A percentile compares a stretch with the other conserved stretches of the same genome.
These are phyloP conservation scores for Pythium grandisporangium DNA, from an alignment of 352 stramenopile genomes.

Conservation along the genomic window DNA sequence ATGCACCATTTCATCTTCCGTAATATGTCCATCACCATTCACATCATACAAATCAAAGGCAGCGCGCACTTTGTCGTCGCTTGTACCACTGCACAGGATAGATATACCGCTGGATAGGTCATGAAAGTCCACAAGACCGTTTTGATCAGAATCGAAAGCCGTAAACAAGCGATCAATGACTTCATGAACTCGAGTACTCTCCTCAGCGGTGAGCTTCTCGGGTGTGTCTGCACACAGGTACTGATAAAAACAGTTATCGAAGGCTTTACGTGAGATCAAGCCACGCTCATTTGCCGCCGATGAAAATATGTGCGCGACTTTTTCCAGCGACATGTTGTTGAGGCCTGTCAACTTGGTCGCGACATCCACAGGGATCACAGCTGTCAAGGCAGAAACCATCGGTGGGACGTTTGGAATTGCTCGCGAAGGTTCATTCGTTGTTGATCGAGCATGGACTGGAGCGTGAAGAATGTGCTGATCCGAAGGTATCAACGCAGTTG, in stretches of 20 bases:
- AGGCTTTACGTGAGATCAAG: slow-evolving; percentile 51
- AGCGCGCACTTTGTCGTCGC: slow-evolving; percentile 56
- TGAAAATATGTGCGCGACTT: slow-evolving; percentile 48
- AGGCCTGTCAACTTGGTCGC: slow-evolving; percentile 66
- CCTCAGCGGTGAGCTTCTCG: slow-evolving; percentile 20
- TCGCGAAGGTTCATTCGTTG: too few species aligned
- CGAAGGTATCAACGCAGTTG: slow-evolving; percentile 2
- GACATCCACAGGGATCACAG: slow-evolving; percentile 50
- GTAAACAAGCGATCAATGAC: slow-evolving; percentile 70
- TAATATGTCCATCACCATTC: slow-evolving; percentile 79
- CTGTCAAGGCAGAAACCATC: slow-evolving; percentile 1
- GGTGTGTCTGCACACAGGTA: slow-evolving; percentile 37
- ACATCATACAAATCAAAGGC: slow-evolving; percentile 83
- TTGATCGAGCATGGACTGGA: too few species aligned
- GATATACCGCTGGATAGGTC: slow-evolving; percentile 71
- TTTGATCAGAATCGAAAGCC: slow-evolving; percentile 67
- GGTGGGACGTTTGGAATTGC: background rate
- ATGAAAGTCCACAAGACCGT: slow-evolving; percentile 63
- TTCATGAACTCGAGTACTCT: slow-evolving; percentile 53
- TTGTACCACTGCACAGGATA: slow-evolving; percentile 48
- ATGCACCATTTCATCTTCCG: slow-evolving; percentile 75
- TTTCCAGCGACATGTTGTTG: slow-evolving; percentile 47
- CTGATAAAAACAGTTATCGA: slow-evolving; percentile 72
- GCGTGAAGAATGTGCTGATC: too few species aligned
- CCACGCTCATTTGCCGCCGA: slow-evolving; percentile 32